These are phyloP conservation scores for Sporobolomyces phaffii DNA, from an alignment of 768 basidiomycete genomes.

Conservation along the genomic window DNA sequence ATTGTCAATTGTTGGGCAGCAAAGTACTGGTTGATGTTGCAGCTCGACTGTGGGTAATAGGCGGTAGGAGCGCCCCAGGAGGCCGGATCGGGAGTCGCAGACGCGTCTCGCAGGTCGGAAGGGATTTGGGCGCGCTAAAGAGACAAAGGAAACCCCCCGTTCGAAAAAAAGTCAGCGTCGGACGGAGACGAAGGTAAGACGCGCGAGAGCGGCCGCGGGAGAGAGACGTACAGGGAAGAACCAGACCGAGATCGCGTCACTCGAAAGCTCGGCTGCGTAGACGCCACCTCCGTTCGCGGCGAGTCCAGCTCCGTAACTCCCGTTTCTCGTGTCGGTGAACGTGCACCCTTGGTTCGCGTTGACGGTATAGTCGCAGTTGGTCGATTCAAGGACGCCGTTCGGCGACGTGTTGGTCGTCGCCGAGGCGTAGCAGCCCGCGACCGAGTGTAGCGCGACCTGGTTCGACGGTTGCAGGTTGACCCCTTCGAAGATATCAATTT, in stretches of 20 bases:
- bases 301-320: conserved; percentile 50
- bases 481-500: conserved; percentile 76
- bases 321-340: conserved; percentile 28
- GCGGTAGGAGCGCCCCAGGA: conserved; percentile 59
- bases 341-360: conserved; percentile 28
- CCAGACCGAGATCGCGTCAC: conserved; percentile 53
- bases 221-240: conserved; percentile 53
- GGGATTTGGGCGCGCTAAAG: conserved; percentile 42
- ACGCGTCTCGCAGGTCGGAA: conserved; percentile 22
- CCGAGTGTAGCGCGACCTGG: conserved; percentile 70
- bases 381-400: conserved; percentile 35
- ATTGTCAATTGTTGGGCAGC: conserved; percentile 43
- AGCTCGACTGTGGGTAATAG: conserved; percentile 52
- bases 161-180: no score
- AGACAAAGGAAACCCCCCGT: neutral
- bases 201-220: neutral
- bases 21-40: conserved; percentile 46
- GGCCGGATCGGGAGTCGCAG: conserved; percentile 52
- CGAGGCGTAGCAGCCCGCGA: conserved; percentile 45
- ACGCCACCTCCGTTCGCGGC: conserved; percentile 52
- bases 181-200: no score
- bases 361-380: conserved; percentile 22
- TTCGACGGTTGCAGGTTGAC: conserved; percentile 63
- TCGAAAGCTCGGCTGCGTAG: conserved; percentile 49
- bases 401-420: conserved; percentile 11